Conservation (phyloP, 306 rosid species). For the Cucumis hystrix region DNA sequence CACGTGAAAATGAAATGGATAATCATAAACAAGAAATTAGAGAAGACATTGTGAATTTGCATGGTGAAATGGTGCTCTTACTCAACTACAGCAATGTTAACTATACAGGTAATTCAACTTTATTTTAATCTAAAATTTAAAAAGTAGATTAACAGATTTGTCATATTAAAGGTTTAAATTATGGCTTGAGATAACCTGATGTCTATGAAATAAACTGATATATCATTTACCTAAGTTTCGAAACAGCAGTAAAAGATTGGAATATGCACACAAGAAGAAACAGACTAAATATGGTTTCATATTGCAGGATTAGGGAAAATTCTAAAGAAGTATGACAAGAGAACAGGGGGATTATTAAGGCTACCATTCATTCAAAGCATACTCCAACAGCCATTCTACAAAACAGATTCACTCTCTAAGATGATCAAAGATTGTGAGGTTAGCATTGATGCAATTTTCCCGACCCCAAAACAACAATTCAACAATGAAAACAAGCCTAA, state of each 20-base stretch:
- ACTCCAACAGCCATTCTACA: conserved; percentile 63
- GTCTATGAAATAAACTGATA: no score
- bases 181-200: no score
- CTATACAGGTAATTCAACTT: conserved; percentile 46
- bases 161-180: no score
- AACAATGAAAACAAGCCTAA: background rate
- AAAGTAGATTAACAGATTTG: no score
- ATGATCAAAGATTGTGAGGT: conserved; percentile 74
- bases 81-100: conserved; percentile 77
- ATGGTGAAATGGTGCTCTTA: conserved; percentile 87
- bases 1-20: conserved; percentile 35
- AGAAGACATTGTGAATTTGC: conserved; percentile 76
- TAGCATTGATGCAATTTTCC: conserved; percentile 58
- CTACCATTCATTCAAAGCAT: conserved; percentile 71
- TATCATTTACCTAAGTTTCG: no score
- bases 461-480: conserved; percentile 17
- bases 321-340: conserved; percentile 82
- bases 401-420: conserved; percentile 63
- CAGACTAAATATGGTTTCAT: no score
- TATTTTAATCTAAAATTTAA: no score
- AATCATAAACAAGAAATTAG: conserved; percentile 42
- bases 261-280: no score
- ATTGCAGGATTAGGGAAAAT: conserved; percentile 69
- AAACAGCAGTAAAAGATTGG: no score
- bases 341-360: conserved; percentile 58